These are phyloP conservation scores for Tarenaya hassleriana DNA, from an alignment of 345 rosid species.

Conservation along the genomic window DNA sequence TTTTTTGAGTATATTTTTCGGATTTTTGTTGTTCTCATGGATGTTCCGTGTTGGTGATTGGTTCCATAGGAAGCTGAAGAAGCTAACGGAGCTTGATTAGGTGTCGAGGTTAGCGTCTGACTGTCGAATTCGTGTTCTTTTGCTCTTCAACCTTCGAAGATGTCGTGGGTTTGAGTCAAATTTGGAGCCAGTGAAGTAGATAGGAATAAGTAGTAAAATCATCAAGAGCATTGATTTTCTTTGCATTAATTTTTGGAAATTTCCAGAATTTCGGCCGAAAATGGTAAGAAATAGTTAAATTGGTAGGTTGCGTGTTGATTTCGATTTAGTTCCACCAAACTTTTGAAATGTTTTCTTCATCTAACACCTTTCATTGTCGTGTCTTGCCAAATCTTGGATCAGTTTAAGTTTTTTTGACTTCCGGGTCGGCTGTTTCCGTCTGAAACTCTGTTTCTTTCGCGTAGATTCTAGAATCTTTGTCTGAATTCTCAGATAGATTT, in stretches of 20 bases:
- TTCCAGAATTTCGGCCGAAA: neutral
- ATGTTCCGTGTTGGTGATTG: too few relatives aligned
- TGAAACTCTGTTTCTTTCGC: neutral
- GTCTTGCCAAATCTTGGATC: neutral
- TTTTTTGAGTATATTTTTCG: neutral
- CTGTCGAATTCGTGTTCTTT: too few relatives aligned
- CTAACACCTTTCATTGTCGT: neutral
- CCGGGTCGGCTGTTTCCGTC: neutral
- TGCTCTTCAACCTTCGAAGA: too few relatives aligned
- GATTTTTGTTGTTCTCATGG: neutral
- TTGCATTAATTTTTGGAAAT: neutral
- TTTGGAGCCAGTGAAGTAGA: neutral
- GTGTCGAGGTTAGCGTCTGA: too few relatives aligned
- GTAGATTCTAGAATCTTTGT: neutral
- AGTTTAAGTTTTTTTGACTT: neutral
- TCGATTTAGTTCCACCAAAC: constrained; percentile 9
- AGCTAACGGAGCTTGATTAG: too few relatives aligned
- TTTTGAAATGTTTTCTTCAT: neutral
- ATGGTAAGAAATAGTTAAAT: neutral
- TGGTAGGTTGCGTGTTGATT: neutral
- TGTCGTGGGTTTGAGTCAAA: neutral
- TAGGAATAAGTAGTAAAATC: neutral
- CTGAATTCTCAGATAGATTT: too few relatives aligned
- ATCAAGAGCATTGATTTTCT: neutral
- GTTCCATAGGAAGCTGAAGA: too few relatives aligned